Evolutionary conservation across 2,329 filamentous ascomycete species (phyloP).

Genomic region (Alternaria gaisen): DNA sequence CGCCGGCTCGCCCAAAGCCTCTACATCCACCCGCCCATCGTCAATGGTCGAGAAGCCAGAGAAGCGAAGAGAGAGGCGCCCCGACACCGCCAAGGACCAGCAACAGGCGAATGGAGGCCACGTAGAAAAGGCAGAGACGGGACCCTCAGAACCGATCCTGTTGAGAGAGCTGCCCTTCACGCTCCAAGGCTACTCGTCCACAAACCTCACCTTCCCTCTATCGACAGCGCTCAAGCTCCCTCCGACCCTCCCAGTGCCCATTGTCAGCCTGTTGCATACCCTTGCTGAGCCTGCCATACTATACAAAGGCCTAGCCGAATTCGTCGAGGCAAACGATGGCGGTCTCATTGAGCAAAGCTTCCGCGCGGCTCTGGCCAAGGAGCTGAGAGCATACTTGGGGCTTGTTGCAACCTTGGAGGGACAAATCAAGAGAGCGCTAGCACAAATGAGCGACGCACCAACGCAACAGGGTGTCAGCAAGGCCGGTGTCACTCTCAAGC

Average conservation of each 20-base stretch:
- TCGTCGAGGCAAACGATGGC: slow-evolving; percentile 81
- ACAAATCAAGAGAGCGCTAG: slow-evolving; percentile 85
- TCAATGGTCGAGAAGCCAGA: slow-evolving; percentile 34
- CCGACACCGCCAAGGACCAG: slow-evolving; percentile 39
- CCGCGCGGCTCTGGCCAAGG: slow-evolving; percentile 82
- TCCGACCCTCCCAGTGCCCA: slow-evolving; percentile 78
- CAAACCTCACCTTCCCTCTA: slow-evolving; percentile 78
- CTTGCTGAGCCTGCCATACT: slow-evolving; percentile 93
- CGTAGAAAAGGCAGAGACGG: slow-evolving; percentile 24
- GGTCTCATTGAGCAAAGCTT: slow-evolving; percentile 93
- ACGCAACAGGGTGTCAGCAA: slow-evolving; percentile 79
- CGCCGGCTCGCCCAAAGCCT: slow-evolving; percentile 41
- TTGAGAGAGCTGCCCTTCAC: slow-evolving; percentile 85
- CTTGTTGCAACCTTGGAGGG: slow-evolving; percentile 91
- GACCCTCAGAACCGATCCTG: slow-evolving; percentile 57
- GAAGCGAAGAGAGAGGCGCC: slow-evolving; percentile 39
- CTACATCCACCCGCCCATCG: slow-evolving; percentile 25
- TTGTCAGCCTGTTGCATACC: slow-evolving; percentile 86
- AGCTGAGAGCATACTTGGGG: slow-evolving; percentile 88
- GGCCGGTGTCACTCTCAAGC: slow-evolving; percentile 89
- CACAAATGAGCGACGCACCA: slow-evolving; percentile 73
- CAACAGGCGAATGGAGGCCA: slow-evolving; percentile 20
- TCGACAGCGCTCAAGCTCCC: slow-evolving; percentile 78
- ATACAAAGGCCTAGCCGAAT: slow-evolving; percentile 80
- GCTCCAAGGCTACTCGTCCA: slow-evolving; percentile 88